phyloP scores from a whole-genome alignment of 305 asterid species.

The Solanum hybrid region DNA sequence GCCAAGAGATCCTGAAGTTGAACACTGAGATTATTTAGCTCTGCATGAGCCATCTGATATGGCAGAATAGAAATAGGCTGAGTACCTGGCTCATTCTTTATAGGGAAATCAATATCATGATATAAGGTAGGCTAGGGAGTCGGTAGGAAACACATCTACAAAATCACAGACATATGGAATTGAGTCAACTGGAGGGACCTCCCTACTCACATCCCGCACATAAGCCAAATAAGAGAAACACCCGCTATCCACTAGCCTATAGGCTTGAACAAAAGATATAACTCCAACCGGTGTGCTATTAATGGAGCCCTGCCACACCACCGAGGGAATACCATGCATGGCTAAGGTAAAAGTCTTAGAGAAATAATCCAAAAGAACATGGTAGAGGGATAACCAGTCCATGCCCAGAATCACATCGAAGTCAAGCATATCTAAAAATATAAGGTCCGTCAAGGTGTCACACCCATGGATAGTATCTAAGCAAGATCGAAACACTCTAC shows the following conservation, averaged over 20 bases:
- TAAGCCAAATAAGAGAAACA: not conserved
- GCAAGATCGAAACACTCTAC: not conserved
- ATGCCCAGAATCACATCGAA: not conserved
- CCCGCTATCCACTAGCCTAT: not conserved
- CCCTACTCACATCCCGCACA: not conserved
- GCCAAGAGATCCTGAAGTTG: not conserved
- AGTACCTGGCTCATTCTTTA: not conserved
- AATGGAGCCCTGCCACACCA: not conserved
- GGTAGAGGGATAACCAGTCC: not conserved
- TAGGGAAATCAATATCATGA: not conserved
- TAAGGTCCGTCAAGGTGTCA: not conserved
- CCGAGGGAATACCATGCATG: not conserved
- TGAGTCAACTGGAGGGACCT: not conserved
- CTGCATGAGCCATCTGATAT: not conserved
- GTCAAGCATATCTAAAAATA: no score
- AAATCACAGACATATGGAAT: not conserved
- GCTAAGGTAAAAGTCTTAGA: not conserved
- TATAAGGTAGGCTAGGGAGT: not conserved
- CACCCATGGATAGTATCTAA: not conserved
- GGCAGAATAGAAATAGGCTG: not conserved
- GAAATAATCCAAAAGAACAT: not conserved
- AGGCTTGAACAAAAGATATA: not conserved
- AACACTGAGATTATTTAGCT: not conserved
- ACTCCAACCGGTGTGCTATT: not conserved
- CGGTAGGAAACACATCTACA: not conserved